Evolutionary conservation across 2,329 filamentous ascomycete species (phyloP).

Genomic region (Hypocreales sp.): DNA sequence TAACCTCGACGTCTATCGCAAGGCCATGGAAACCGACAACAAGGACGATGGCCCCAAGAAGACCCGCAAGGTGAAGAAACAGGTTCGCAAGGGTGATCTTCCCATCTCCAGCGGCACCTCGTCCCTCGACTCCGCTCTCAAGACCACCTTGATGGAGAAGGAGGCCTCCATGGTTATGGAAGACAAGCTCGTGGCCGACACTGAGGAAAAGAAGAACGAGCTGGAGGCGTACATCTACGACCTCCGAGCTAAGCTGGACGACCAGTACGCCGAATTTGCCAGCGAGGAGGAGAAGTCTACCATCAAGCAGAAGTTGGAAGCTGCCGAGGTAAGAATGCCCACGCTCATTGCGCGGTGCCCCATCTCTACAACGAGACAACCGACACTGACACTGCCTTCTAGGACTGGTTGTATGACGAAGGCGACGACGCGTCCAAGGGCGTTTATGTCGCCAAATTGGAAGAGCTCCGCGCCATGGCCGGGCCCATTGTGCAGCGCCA

Average conservation of each 20-base stretch:
- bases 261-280: conserved; percentile 76
- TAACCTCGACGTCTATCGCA: too few relatives aligned
- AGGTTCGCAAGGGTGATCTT: conserved; percentile 92
- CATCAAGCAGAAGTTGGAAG: conserved; percentile 68
- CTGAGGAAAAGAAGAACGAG: conserved; percentile 99
- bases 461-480: conserved; percentile 81
- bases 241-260: conserved; percentile 86
- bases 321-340: conserved; percentile 59
- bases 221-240: conserved; percentile 97
- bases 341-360: background rate
- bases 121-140: conserved; percentile 55
- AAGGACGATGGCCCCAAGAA: conserved; percentile 59
- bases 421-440: conserved; percentile 91
- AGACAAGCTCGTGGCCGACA: conserved; percentile 96
- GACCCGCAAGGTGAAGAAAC: conserved; percentile 98
- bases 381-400: conserved; percentile 4
- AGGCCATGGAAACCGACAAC: conserved; percentile 79
- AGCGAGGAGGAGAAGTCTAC: conserved; percentile 86
- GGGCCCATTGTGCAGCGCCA: conserved; percentile 88
- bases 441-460: conserved; percentile 86
- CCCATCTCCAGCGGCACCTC: conserved; percentile 73
- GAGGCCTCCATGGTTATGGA: conserved; percentile 90
- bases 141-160: conserved; percentile 58
- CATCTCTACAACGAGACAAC: background rate
- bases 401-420: conserved; percentile 99